Conservation (phyloP, 768 basidiomycete genomes). For the Suillus subluteus region DNA sequence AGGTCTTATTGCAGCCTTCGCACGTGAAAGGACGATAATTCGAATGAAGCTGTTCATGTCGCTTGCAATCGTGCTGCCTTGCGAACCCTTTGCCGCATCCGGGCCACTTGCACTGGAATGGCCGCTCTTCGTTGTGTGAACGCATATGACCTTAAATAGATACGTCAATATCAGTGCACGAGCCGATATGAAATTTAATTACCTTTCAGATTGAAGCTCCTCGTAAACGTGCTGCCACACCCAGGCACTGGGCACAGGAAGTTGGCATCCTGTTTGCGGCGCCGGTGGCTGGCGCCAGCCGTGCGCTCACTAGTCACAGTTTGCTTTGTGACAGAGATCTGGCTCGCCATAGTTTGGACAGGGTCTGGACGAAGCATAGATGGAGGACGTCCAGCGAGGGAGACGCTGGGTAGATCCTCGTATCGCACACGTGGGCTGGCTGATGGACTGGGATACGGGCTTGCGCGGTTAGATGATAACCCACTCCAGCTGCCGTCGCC, state of each 20-base stretch:
- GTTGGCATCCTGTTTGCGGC: constrained; percentile 87
- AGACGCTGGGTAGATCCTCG: constrained; percentile 47
- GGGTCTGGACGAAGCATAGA: constrained; percentile 20
- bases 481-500: constrained; percentile 37
- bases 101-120: constrained; percentile 94
- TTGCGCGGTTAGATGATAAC: constrained; percentile 45
- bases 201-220: constrained; percentile 94
- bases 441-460: constrained; percentile 71
- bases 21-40: constrained; percentile 93
- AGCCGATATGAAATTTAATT: constrained; percentile 23
- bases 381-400: constrained; percentile 26
- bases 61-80: constrained; percentile 94
- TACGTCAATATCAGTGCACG: constrained; percentile 15
- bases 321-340: constrained; percentile 55
- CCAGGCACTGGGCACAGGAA: constrained; percentile 83
- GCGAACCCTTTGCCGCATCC: constrained; percentile 95
- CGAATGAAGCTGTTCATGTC: constrained; percentile 93
- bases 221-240: constrained; percentile 87
- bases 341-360: constrained; percentile 4
- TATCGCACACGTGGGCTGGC: constrained; percentile 62
- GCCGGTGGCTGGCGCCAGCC: constrained; percentile 80
- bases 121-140: constrained; percentile 93
- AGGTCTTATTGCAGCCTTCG: constrained; percentile 90
- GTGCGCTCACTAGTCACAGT: constrained; percentile 93
- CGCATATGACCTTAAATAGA: constrained; percentile 77